Evolutionary conservation across 306 rosid species (phyloP).

Genomic region (Cucumis cinereus): DNA sequence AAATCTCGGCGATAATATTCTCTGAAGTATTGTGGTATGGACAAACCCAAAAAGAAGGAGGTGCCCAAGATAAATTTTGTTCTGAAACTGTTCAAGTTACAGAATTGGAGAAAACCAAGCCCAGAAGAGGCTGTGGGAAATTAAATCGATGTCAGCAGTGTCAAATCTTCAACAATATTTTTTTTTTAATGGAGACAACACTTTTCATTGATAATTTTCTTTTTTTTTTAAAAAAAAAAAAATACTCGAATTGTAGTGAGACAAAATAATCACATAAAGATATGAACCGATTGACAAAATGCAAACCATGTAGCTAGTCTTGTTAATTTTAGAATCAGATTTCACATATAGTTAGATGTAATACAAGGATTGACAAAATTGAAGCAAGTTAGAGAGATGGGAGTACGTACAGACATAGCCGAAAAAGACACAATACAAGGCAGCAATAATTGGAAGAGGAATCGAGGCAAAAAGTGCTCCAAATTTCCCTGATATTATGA

Average conservation of each 20-base stretch:
- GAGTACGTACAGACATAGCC: constrained; percentile 61
- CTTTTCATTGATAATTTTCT: too few relatives aligned
- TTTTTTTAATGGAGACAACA: too few relatives aligned
- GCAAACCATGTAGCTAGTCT: too few relatives aligned
- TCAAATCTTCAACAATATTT: background rate
- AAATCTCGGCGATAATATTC: constrained; percentile 35
- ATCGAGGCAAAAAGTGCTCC: constrained; percentile 71
- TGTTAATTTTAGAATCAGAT: background rate
- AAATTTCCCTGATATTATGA: constrained; percentile 39
- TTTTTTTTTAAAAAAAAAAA: too few relatives aligned
- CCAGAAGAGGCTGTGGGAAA: constrained; percentile 56
- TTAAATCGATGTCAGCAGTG: background rate
- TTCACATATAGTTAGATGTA: background rate
- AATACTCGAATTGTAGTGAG: too few relatives aligned
- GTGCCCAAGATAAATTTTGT: constrained; percentile 60
- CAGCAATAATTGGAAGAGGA: constrained; percentile 74
- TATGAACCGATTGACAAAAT: too few relatives aligned
- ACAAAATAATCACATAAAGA: too few relatives aligned
- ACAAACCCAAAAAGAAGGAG: constrained; percentile 71
- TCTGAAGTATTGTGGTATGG: constrained; percentile 74
- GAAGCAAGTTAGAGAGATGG: background rate
- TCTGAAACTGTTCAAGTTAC: constrained; percentile 76
- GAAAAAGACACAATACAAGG: constrained; percentile 53
- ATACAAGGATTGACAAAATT: background rate
- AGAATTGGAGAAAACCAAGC: constrained; percentile 75